phyloP scores from a whole-genome alignment of 345 rosid genomes.

The Xanthoceras sorbifolium region DNA sequence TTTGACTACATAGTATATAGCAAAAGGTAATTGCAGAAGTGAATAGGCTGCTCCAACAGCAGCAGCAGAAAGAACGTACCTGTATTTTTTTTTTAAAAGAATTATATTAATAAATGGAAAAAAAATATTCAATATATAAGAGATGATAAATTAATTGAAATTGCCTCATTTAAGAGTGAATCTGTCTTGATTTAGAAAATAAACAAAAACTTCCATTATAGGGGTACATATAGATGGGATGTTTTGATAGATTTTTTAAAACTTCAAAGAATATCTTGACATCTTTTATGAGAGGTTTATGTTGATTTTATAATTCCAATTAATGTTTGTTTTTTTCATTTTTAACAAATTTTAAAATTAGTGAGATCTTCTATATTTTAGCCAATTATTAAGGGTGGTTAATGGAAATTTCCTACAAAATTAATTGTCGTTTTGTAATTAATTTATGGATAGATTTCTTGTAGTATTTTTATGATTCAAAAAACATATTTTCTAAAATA shows the following conservation, averaged over 20 bases:
- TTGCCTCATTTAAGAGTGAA: background rate
- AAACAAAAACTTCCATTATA: background rate
- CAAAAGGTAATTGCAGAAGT: slow-evolving; percentile 34
- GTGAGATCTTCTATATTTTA: too few species aligned
- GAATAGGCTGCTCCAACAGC: slow-evolving; percentile 29
- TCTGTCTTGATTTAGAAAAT: background rate
- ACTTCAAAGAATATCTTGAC: too few species aligned
- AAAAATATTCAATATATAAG: background rate
- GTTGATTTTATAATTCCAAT: too few species aligned
- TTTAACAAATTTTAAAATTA: too few species aligned
- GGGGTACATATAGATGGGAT: background rate
- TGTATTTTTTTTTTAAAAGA: background rate
- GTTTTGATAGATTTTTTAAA: too few species aligned
- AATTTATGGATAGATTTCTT: too few species aligned
- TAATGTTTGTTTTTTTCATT: too few species aligned
- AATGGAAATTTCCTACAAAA: too few species aligned
- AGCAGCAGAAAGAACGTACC: slow-evolving; percentile 27
- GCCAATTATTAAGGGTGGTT: too few species aligned
- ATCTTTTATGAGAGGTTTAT: too few species aligned
- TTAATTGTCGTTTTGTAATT: background rate
- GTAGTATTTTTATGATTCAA: too few species aligned
- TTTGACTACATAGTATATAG: slow-evolving; percentile 16
- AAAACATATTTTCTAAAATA: too few species aligned
- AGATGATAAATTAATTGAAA: background rate
- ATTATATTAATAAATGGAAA: background rate